Evolutionary conservation across 139 green algal species (phyloP), one percentile per base, ranked within the genome.

Genomic region (Closterium sp.): DNA sequence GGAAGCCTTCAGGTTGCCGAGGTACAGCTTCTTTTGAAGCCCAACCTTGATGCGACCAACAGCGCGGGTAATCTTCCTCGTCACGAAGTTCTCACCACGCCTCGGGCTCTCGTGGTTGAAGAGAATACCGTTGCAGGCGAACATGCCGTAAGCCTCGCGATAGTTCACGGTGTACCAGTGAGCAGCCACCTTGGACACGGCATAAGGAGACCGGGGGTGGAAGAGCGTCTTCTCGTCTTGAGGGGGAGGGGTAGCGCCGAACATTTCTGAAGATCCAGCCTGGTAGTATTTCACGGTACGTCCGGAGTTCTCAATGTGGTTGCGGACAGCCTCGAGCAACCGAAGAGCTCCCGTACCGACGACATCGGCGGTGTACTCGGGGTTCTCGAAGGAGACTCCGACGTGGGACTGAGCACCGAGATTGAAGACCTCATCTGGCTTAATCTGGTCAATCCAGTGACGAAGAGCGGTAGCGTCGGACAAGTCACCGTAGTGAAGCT

Each of bases 101-200:
- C 95, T 93, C 13, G 97, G 96, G 1, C 93, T 96, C 94, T 98
- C 97, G 92, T 98, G 97, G 94, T 98, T 98, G 96, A 98, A 98
- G 28, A 98, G 95, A 79, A 98, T 97, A 88, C 97, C 97, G 92
- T 97, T 97, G 94, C 96, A 97, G 85, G 95, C 95, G 89, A 96
- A 97, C 92, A 97, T 97, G 89, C 95, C 89, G 92, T 97, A 97
- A 0, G 97, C 94, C 93, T 98, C 96, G 28, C 96, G 93, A 95
- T 97, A 97, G 93, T 97, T 97, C 0, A 96, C 94, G 27, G 96
- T 94, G 89, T 96, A 96, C 96, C 96, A 97, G 93, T 95, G 97
- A 5, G 92, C 97, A 70, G 96, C 96, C 85, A 97, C 90, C 93
- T 98, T 98, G 85, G 96, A 95, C 1, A 97, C 96, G n/a, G 92